Base-by-base conservation (phyloP, 1,284 basidiomycete genomes). In the Boletellus deceptivus region DNA sequence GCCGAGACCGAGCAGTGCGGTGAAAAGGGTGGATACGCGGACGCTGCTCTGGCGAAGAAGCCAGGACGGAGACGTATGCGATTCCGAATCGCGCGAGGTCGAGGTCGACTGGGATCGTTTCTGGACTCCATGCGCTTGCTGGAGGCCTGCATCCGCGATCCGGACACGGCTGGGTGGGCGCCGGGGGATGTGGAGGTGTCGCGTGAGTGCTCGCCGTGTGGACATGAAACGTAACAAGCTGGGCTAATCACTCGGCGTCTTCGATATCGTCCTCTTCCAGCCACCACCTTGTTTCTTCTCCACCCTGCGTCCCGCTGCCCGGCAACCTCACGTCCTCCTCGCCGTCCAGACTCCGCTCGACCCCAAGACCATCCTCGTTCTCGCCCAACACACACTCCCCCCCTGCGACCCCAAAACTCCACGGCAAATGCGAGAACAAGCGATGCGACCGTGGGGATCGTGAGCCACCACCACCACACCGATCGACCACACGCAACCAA, bases 211-310 rank as follows among this genome's bases (percentile, higher is more conserved):
- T 20, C 37, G 55, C 29, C 24, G 29, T 25, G 36, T n/a, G 6
- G 36, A 45, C 58, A 61, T 49, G 6, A 22, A 22, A 22, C 22
- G 27, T 24, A 24, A 3, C 3, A 24, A 6, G 9, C 29, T 4
- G 9, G 10, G 29, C 9, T 31, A 4, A 11, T 64, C 37, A 64
- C 11, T 67, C 58, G 27, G 38, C 50, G 18, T 86, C 82, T 56
- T 85, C 82, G 49, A 89, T 89, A 60, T 87, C 85, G 62, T 89
- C 86, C 16, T 72, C 75, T 48, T 84, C 82, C 59, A 87, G 62
- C 81, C 82, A 87, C 13, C 77, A 78, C n/a, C 76, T 50, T 22
- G 50, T 47, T 17, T 59, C 59, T 9, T 58, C 62, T 20, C 64
- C 63, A 34, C 57, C 62, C 22, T 63, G 53, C 45, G 55, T 38